These are phyloP conservation scores for Ganoderma multipileum DNA, from an alignment of 1,284 basidiomycete species.

Conservation along the genomic window DNA sequence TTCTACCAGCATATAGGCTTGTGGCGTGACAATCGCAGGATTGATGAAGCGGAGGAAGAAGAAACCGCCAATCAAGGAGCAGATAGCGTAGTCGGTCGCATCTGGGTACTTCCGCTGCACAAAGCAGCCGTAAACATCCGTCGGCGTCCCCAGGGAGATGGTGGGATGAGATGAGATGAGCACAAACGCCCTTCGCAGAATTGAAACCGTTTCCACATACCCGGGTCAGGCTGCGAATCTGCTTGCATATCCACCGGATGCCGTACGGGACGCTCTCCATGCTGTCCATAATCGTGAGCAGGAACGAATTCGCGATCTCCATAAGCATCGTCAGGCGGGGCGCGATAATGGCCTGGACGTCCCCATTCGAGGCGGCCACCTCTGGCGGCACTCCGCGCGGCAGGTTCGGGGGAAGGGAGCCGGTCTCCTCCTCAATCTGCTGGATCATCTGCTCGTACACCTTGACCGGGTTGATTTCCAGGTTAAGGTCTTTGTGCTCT, in stretches of 20 bases:
- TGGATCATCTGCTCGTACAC: conserved; percentile 99
- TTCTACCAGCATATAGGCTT: conserved; percentile 99
- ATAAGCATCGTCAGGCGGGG: conserved; percentile 97
- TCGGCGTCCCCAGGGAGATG: background rate
- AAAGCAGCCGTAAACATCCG: background rate
- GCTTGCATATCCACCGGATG: conserved; percentile 99
- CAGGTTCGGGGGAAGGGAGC: conserved; percentile 87
- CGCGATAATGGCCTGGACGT: conserved; percentile 97
- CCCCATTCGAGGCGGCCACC: conserved; percentile 89
- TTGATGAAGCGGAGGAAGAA: conserved; percentile 99
- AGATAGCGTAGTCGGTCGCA: conserved; percentile 96
- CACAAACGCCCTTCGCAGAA: conserved; percentile 6
- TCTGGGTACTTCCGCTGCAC: conserved; percentile 83
- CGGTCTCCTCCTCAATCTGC: conserved; percentile 97
- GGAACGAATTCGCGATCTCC: conserved; percentile 98
- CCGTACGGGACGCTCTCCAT: conserved; percentile 98
- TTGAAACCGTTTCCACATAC: conserved; percentile 47
- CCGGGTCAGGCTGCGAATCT: conserved; percentile 94
- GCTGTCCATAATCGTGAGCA: conserved; percentile 97
- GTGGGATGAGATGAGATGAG: too few species aligned
- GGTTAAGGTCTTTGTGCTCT: conserved; percentile 97
- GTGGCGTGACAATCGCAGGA: conserved; percentile 99
- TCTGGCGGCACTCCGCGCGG: conserved; percentile 94
- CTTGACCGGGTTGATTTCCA: conserved; percentile 99
- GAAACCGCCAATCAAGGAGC: conserved; percentile 98